A percentile compares a stretch with the other conserved stretches of the same genome.
These are phyloP conservation scores for Vitis hybrid DNA, from an alignment of 177 flowering plant species.

Conservation along the genomic window DNA sequence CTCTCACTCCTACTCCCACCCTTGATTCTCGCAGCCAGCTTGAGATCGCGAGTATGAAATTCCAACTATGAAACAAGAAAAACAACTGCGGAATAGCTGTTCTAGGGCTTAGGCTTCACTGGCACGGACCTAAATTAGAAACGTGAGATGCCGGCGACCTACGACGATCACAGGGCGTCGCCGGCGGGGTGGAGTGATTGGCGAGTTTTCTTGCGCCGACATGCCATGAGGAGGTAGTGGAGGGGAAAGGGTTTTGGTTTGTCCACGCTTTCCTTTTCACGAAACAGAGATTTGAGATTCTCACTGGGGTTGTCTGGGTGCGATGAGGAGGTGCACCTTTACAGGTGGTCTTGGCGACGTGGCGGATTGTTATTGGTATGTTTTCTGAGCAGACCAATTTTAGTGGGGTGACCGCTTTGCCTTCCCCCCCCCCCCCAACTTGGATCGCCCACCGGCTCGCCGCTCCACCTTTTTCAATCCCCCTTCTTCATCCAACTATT, in stretches of 20 bases:
- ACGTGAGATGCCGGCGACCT: conserved; percentile 7
- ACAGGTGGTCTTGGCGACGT: conserved; percentile 1
- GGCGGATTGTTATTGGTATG: background rate
- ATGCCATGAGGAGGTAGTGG: too few relatives aligned
- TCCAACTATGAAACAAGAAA: background rate
- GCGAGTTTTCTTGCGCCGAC: background rate
- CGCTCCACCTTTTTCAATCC: background rate
- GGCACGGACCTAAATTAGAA: background rate
- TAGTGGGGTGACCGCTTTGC: background rate
- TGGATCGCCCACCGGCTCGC: background rate
- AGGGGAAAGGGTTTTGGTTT: too few relatives aligned
- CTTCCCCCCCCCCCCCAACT: background rate
- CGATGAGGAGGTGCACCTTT: background rate
- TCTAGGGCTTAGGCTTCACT: background rate
- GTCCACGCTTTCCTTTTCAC: background rate
- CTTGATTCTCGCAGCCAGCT: background rate
- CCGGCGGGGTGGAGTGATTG: background rate
- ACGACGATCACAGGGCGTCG: too few relatives aligned
- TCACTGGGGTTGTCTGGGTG: background rate
- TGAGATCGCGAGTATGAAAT: background rate
- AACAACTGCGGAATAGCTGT: background rate
- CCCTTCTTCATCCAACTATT: background rate
- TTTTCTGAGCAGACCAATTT: background rate
- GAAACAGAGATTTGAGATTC: background rate
- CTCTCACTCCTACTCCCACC: conserved; percentile 2